phyloP scores from a whole-genome alignment of 306 rosid genomes.

The Boehmeria nivea region DNA sequence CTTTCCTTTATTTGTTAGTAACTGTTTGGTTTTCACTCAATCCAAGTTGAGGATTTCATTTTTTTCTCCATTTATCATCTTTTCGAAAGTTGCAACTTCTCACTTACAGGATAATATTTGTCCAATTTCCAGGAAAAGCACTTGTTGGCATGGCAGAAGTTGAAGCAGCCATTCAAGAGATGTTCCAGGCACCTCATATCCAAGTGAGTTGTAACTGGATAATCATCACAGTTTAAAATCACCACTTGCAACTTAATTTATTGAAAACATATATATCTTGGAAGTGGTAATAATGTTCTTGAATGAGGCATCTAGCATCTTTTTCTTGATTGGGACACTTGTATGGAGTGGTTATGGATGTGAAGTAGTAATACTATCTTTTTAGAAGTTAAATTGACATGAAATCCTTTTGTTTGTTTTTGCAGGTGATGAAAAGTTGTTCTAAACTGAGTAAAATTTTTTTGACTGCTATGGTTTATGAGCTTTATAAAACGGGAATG shows the following conservation, averaged over 20 bases:
- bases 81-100: conserved; percentile 2
- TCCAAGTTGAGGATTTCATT: conserved; percentile 1
- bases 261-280: conserved; percentile 1
- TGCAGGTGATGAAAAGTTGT: conserved; percentile 81
- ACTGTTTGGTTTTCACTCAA: neutral
- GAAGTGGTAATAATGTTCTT: conserved; percentile 9
- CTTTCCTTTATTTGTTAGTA: too few species aligned
- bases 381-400: too few species aligned
- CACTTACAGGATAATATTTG: conserved; percentile 17
- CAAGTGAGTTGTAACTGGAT: conserved; percentile 49
- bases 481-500: conserved; percentile 89
- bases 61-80: conserved; percentile 12
- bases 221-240: neutral
- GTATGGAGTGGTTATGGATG: too few species aligned
- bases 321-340: neutral
- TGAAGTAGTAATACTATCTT: too few species aligned
- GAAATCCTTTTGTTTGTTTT: conserved; percentile 11
- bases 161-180: conserved; percentile 90
- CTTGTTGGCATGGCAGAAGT: conserved; percentile 72
- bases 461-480: conserved; percentile 88
- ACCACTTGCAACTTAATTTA: conserved; percentile 9
- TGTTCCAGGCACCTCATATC: conserved; percentile 98
- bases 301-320: neutral
- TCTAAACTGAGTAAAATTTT: conserved; percentile 68
- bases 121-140: conserved; percentile 40